phyloP scores from a whole-genome alignment of 352 stramenopile species.

The Phytophthora gonapodyides region DNA sequence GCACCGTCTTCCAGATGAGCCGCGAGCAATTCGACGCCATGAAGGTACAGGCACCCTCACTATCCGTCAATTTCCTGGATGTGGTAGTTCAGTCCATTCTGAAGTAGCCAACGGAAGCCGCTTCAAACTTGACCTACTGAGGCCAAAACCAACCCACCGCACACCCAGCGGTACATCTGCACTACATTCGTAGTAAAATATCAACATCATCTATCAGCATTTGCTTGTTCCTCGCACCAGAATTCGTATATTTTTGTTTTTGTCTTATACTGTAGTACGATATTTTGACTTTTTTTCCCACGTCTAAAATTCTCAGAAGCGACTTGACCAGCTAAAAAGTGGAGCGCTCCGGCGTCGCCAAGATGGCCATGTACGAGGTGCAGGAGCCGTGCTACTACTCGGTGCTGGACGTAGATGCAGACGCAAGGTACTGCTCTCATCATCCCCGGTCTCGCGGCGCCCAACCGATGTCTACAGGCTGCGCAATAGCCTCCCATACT shows the following conservation, averaged over 20 bases:
- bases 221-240: no score
- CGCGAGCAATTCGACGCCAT: constrained; percentile 65
- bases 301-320: constrained; percentile 12
- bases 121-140: constrained; percentile 7
- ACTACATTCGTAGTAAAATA: no score
- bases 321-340: constrained; percentile 13
- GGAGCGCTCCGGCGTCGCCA: neutral
- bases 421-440: constrained; percentile 48
- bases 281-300: constrained; percentile 4
- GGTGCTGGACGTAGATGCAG: constrained; percentile 60
- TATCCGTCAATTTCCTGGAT: constrained; percentile 73
- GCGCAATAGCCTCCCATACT: constrained; percentile 1
- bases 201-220: no score
- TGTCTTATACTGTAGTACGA: no score
- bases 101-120: constrained; percentile 23
- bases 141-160: constrained; percentile 5
- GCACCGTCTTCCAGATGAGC: constrained; percentile 66
- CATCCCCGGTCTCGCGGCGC: neutral
- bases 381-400: constrained; percentile 72
- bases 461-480: neutral
- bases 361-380: constrained; percentile 45
- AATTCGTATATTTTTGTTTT: neutral
- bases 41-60: constrained; percentile 47
- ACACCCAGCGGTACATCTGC: constrained; percentile 5
- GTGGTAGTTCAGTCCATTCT: constrained; percentile 77